Conservation (phyloP, 164 flowering plant genomes). For the Liquidambar formosana region DNA sequence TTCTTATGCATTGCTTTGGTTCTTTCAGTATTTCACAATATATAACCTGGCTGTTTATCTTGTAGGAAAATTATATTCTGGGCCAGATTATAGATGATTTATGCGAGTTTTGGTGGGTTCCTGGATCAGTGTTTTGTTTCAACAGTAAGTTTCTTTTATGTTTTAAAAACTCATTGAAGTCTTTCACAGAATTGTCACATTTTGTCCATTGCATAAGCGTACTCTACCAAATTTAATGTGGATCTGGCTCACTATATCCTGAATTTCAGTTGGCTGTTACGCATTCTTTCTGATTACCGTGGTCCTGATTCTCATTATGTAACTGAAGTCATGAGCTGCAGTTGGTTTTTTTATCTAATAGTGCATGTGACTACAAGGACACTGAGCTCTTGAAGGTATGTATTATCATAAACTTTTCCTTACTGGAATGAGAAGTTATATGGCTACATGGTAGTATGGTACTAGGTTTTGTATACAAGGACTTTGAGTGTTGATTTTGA, state of each 20-base stretch:
- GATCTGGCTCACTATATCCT: conserved; percentile 1
- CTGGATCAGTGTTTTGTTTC: conserved; percentile 20
- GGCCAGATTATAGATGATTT: conserved; percentile 25
- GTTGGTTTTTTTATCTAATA: conserved; percentile 22
- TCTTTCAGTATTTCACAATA: not conserved
- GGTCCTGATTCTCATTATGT: conserved; percentile 20
- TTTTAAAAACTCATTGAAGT: not conserved
- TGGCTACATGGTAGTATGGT: not conserved
- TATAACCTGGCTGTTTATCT: not conserved
- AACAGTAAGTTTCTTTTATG: conserved; percentile 17
- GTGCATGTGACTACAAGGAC: conserved; percentile 5
- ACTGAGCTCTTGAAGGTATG: conserved; percentile 39
- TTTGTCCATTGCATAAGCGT: not conserved
- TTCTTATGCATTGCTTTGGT: not conserved
- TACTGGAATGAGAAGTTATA: not conserved
- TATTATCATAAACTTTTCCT: not conserved
- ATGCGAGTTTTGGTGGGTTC: conserved; percentile 18
- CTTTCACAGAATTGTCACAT: not conserved
- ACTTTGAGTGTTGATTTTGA: too few relatives aligned
- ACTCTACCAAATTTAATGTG: not conserved
- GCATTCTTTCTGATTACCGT: conserved; percentile 17
- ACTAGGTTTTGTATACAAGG: too few relatives aligned
- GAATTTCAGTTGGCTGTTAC: conserved; percentile 26
- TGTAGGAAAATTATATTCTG: conserved; percentile 29
- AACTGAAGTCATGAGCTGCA: conserved; percentile 38